A percentile compares a stretch with the other conserved stretches of the same genome.
Evolutionary conservation across 2,329 filamentous ascomycete species (phyloP).

Genomic region (Phialocephala sp.): DNA sequence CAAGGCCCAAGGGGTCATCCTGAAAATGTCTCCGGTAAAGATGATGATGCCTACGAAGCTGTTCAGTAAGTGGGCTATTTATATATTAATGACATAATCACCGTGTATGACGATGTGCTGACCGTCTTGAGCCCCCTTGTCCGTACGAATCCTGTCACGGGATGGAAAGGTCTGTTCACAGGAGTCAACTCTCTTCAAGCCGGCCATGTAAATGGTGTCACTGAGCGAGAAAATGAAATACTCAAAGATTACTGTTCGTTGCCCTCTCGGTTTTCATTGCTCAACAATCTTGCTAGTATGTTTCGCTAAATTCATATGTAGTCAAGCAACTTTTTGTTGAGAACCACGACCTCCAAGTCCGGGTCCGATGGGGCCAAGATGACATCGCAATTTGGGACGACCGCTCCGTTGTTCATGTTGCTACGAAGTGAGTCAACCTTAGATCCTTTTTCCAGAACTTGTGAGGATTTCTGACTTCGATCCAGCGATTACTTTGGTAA

Average conservation of each 20-base stretch:
- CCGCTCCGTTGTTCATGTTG: slow-evolving; percentile 57
- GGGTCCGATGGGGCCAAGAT: slow-evolving; percentile 57
- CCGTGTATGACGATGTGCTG: not conserved
- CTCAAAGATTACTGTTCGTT: slow-evolving; percentile 4
- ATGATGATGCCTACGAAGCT: not conserved
- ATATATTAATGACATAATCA: not conserved
- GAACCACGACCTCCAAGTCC: slow-evolving; percentile 62
- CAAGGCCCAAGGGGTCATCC: slow-evolving; percentile 4
- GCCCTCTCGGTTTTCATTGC: not conserved
- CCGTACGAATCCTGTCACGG: not conserved
- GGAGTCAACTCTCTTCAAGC: not conserved
- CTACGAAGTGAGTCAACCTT: slow-evolving; percentile 43
- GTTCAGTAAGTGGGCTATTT: not conserved
- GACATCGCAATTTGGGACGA: slow-evolving; percentile 71
- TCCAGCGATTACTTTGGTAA: slow-evolving; percentile 52
- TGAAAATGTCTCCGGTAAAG: not conserved
- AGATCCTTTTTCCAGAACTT: not conserved
- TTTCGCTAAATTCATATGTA: not conserved
- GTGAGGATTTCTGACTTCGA: slow-evolving; percentile 26
- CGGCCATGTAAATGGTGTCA: not conserved
- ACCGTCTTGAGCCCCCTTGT: not conserved
- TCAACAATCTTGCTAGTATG: not conserved
- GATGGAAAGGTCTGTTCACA: slow-evolving; percentile 1
- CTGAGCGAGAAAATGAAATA: slow-evolving; percentile 9
- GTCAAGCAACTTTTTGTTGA: slow-evolving; percentile 50